Evolutionary conservation across 129 eudicot species (phyloP).

Genomic region (Mikania micrantha): DNA sequence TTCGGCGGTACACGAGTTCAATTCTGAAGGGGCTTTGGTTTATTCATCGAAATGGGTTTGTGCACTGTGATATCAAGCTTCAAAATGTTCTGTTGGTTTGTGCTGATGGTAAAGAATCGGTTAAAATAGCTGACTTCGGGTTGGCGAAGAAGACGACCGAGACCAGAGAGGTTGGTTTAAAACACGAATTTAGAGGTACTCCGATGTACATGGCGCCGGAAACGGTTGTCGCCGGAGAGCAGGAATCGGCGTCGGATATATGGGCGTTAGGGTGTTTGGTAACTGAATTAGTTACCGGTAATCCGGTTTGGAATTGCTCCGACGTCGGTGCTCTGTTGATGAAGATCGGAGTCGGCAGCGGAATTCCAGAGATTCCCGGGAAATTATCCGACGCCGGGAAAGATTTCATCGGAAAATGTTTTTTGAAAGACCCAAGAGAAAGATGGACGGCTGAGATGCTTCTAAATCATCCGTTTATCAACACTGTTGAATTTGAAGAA

Average conservation of each 20-base stretch:
- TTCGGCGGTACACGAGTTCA: slow-evolving; percentile 34
- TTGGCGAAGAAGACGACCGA: slow-evolving; percentile 39
- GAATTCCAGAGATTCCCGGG: slow-evolving; percentile 64
- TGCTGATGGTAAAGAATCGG: slow-evolving; percentile 22
- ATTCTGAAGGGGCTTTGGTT: slow-evolving; percentile 46
- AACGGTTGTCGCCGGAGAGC: slow-evolving; percentile 55
- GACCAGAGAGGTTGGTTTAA: background rate
- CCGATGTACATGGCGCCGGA: slow-evolving; percentile 94
- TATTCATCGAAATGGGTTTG: slow-evolving; percentile 62
- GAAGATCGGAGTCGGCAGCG: slow-evolving; percentile 62
- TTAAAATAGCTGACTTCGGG: slow-evolving; percentile 85
- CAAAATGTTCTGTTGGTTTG: slow-evolving; percentile 43
- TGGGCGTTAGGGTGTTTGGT: slow-evolving; percentile 93
- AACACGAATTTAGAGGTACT: slow-evolving; percentile 66
- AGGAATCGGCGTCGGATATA: slow-evolving; percentile 62
- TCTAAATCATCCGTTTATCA: slow-evolving; percentile 52
- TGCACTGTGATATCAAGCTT: slow-evolving; percentile 77
- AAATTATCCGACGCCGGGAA: slow-evolving; percentile 56
- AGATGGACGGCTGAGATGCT: slow-evolving; percentile 99
- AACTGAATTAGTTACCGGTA: slow-evolving; percentile 65
- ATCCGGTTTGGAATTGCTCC: slow-evolving; percentile 60
- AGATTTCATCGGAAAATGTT: slow-evolving; percentile 70
- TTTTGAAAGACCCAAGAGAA: slow-evolving; percentile 48
- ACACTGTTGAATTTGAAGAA: slow-evolving; percentile 12
- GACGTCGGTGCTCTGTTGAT: slow-evolving; percentile 50